Evolutionary conservation across 2,329 filamentous ascomycete genomes (phyloP), one percentile per base, ranked within the genome.

Genomic region (Elsinoe australis): DNA sequence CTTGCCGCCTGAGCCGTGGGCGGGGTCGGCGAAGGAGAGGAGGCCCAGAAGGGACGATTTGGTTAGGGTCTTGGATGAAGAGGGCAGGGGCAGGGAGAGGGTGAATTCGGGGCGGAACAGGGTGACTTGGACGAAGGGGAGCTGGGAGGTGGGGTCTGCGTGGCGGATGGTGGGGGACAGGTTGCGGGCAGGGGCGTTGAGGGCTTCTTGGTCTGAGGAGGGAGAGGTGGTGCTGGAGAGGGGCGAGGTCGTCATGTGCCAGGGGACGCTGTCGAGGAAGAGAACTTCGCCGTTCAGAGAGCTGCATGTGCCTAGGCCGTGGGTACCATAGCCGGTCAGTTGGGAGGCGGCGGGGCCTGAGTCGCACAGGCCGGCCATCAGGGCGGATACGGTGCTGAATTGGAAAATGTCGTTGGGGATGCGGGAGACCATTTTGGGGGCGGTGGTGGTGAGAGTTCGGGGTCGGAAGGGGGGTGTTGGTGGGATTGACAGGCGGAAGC

Each of bases 331-430:
- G 26, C 64, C 64, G 12, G 62, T 61, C 2, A 70, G 61, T 53
- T 67, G 64, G 9, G 61, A 56, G 17, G 52, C 59, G 18, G 52
- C 64, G 47, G 55, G 62, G 26, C 53, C 66, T 55, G 55, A 66
- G 52, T 55, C 58, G 28, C 56, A 61, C 41, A 68, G 64, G 10
- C 65, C 65, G 10, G 61, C 58, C 8, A 59, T 58, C 47, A 64
- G 60, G 17, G 67, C 68, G 8, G 63, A 58, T 22, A 55, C 56
- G 17, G 67, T 63, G 24, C 66, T 68, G 58, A 64, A 70, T 51
- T 70, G 68, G 53, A 67, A 70, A 52, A 70, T 65, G 54, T 70
- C 68, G 59, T 70, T 70, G 28, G 68, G 67, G 19, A 67, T 66
- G 19, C 64, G 63, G 47, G 56, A 58, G 36, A 61, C 59, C 66